Conservation (phyloP, 2,329 filamentous ascomycete species). For the Coleophoma crateriformis region DNA sequence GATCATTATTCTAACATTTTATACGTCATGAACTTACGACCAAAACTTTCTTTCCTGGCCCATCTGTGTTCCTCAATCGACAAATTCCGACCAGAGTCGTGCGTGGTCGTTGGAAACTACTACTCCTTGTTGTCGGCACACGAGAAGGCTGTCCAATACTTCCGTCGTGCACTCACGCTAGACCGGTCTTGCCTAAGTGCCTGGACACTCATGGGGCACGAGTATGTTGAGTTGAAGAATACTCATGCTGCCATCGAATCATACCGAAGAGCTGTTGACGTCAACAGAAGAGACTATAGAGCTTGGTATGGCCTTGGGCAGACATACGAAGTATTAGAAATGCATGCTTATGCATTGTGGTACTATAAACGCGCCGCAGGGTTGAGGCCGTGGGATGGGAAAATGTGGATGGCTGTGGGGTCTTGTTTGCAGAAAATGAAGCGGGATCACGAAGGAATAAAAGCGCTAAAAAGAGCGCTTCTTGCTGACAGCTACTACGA, state of each 20-base stretch:
- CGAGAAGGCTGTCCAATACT: slow-evolving; percentile 97
- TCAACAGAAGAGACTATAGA: slow-evolving; percentile 92
- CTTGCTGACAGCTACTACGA: slow-evolving; percentile 86
- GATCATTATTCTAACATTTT: slow-evolving; percentile 98
- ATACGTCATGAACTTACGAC: slow-evolving; percentile 82
- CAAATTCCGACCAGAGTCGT: slow-evolving; percentile 94
- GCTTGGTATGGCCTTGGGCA: slow-evolving; percentile 98
- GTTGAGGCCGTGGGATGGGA: slow-evolving; percentile 90
- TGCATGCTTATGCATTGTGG: slow-evolving; percentile 95
- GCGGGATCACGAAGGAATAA: slow-evolving; percentile 83
- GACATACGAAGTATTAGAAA: slow-evolving; percentile 95
- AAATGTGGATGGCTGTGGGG: slow-evolving; percentile 98
- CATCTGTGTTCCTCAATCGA: slow-evolving; percentile 88
- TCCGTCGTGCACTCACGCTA: slow-evolving; percentile 83
- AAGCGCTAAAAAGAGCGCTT: slow-evolving; percentile 87
- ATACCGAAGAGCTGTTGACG: slow-evolving; percentile 90
- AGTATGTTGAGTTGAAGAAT: slow-evolving; percentile 98
- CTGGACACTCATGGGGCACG: slow-evolving; percentile 98
- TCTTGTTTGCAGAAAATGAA: slow-evolving; percentile 88
- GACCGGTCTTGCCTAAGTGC: slow-evolving; percentile 89
- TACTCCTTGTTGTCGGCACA: slow-evolving; percentile 92
- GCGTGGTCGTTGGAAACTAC: slow-evolving; percentile 95
- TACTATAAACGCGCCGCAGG: slow-evolving; percentile 96
- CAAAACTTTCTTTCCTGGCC: slow-evolving; percentile 87
- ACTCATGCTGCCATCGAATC: slow-evolving; percentile 97